Evolutionary conservation across 495 filamentous ascomycete species (phyloP), one percentile per base, ranked within the genome.

Genomic region (Aeminium ludgeri): DNA sequence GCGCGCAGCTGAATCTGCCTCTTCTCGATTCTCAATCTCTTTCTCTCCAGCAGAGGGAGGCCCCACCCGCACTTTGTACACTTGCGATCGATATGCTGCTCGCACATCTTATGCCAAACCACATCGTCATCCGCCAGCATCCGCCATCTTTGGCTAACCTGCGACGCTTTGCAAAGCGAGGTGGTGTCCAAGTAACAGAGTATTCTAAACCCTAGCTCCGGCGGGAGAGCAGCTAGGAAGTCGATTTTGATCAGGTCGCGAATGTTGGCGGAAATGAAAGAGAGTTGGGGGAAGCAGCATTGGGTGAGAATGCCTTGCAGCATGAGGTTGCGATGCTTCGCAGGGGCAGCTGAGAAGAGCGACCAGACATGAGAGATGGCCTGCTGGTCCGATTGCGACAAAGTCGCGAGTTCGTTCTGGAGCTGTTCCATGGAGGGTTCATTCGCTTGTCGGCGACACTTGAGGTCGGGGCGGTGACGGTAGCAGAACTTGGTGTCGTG

Each of bases 21-120:
- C 56, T 89, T 95, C 48, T 84, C 79, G 44, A 83, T 86, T 25
- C 84, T 72, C 30, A 99, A 61, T 54, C 80, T 71, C 58, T 91
- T 93, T 43, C 84, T 70, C 50, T 96, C 89, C 40, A 97, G 57
- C 35, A 89, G 64, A 33, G 89, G 89, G 34, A 99, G 58, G 2
- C 89, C 89, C 86, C 84, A 94, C 12, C 91, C 87, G 54, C 89
- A 99, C 55, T 94, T 95, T 36, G 76, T 86, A 61, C 89, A 99
- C 57, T 94, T 96, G 36, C 86, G 70, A 51, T 89, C 84, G 40
- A 93, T 96, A 53, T 99, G 89, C 53, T 99, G 89, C 63, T 95
- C 86, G 54, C 89, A 99, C 87, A 99, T 96, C 41, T 77, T 79
- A 50, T 95, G 87, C 89, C 89, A 99, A 1, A 99, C 89, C 18